A percentile compares a stretch with the other conserved stretches of the same genome.
phyloP scores from a whole-genome alignment of 2,329 filamentous ascomycete genomes.

The Penicillium paneum region DNA sequence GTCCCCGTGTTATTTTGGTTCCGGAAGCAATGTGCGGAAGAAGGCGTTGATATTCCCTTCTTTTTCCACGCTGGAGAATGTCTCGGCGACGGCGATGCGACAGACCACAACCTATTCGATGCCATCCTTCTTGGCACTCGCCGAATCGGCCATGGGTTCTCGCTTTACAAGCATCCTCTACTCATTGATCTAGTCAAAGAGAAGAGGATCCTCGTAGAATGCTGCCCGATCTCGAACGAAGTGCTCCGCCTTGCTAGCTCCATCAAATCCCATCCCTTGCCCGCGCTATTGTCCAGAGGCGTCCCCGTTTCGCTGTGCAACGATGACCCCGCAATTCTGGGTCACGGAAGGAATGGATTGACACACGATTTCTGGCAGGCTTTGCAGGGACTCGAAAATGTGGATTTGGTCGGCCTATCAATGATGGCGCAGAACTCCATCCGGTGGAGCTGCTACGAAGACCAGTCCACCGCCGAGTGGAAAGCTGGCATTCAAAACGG shows the following conservation, averaged over 20 bases:
- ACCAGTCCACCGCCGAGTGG: constrained; percentile 70
- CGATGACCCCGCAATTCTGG: constrained; percentile 85
- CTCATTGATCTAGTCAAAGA: constrained; percentile 86
- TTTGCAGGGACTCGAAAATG: constrained; percentile 84
- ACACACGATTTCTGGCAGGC: constrained; percentile 95
- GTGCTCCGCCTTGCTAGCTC: constrained; percentile 74
- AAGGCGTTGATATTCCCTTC: constrained; percentile 80
- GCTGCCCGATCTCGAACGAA: constrained; percentile 88
- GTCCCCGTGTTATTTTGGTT: constrained; percentile 92
- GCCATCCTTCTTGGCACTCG: constrained; percentile 81
- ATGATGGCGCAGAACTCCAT: constrained; percentile 90
- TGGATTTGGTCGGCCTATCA: constrained; percentile 81
- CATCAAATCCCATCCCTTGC: constrained; percentile 75
- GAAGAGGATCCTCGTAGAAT: constrained; percentile 82
- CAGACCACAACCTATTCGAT: constrained; percentile 84
- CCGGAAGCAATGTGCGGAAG: constrained; percentile 74
- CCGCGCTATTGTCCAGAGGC: constrained; percentile 78
- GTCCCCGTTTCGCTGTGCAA: constrained; percentile 82
- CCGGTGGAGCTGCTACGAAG: constrained; percentile 84
- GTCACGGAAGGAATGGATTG: constrained; percentile 76
- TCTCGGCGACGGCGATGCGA: constrained; percentile 70
- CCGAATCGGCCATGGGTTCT: constrained; percentile 85
- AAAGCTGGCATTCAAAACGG: constrained; percentile 68
- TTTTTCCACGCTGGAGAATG: constrained; percentile 95
- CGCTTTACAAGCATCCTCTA: constrained; percentile 85